Evolutionary conservation across 1,139 yeast species (phyloP).

Genomic region (Arxiozyma slooffiae): DNA sequence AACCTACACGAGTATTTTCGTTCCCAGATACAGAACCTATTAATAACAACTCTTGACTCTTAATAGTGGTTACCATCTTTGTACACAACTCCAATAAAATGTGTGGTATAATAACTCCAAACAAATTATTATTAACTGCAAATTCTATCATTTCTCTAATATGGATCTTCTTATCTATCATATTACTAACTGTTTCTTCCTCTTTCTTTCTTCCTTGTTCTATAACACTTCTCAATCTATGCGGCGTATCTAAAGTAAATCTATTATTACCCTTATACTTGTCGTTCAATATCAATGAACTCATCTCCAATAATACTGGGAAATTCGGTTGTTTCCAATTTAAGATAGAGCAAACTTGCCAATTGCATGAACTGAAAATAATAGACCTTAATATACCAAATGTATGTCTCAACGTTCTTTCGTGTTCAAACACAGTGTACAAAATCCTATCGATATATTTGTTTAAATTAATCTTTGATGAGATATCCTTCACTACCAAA

Average conservation of each 20-base stretch:
- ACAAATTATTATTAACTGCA: constrained; percentile 69
- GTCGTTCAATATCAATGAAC: constrained; percentile 41
- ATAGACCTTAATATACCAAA: constrained; percentile 42
- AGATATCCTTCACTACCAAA: constrained; percentile 42
- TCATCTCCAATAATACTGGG: constrained; percentile 82
- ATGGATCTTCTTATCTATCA: constrained; percentile 33
- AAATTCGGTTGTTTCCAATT: constrained; percentile 98
- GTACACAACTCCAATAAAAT: constrained; percentile 67
- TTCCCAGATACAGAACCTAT: constrained; percentile 39
- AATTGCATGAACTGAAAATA: constrained; percentile 76
- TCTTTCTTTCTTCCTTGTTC: background rate
- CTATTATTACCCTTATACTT: constrained; percentile 19
- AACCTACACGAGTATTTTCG: constrained; percentile 8
- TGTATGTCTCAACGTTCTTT: constrained; percentile 42
- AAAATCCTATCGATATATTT: constrained; percentile 66
- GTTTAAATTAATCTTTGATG: constrained; percentile 45
- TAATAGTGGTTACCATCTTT: constrained; percentile 60
- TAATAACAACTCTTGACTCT: constrained; percentile 67
- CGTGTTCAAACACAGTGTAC: constrained; percentile 67
- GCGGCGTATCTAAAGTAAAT: constrained; percentile 35
- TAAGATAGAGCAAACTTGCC: constrained; percentile 79
- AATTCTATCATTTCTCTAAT: constrained; percentile 58
- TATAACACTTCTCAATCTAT: constrained; percentile 17
- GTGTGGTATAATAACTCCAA: constrained; percentile 73
- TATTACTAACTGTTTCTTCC: background rate